phyloP scores from a whole-genome alignment of 2,329 filamentous ascomycete genomes.

The Teratosphaeria viscida region DNA sequence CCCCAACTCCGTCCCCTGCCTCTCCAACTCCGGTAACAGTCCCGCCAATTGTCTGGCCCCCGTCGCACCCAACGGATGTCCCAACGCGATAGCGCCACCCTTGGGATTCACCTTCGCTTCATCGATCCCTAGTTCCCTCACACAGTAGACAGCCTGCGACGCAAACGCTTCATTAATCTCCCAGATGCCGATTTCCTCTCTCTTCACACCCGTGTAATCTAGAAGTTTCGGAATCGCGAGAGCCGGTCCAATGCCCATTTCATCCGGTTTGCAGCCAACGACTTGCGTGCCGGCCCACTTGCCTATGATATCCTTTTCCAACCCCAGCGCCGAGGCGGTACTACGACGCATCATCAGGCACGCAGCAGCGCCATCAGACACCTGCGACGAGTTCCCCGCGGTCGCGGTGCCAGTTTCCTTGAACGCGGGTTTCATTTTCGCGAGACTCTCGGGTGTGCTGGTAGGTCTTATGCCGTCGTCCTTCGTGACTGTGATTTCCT shows the following conservation, averaged over 20 bases:
- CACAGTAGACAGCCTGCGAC: slow-evolving; percentile 56
- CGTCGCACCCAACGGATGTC: slow-evolving; percentile 83
- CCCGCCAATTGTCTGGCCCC: slow-evolving; percentile 72
- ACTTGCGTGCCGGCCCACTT: slow-evolving; percentile 71
- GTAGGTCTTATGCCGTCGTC: slow-evolving; percentile 75
- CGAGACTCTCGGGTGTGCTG: slow-evolving; percentile 59
- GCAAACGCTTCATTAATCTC: slow-evolving; percentile 83
- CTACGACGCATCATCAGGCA: slow-evolving; percentile 75
- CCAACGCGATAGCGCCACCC: slow-evolving; percentile 87
- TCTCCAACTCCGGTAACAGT: slow-evolving; percentile 57
- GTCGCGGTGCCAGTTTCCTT: slow-evolving; percentile 63
- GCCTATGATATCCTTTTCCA: slow-evolving; percentile 60
- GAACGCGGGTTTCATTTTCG: slow-evolving; percentile 78
- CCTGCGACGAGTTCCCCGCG: slow-evolving; percentile 76
- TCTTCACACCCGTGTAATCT: slow-evolving; percentile 53
- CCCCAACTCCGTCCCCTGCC: slow-evolving; percentile 61
- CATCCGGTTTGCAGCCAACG: slow-evolving; percentile 71
- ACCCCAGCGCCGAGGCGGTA: slow-evolving; percentile 63
- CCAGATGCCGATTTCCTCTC: slow-evolving; percentile 69
- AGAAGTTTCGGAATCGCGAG: slow-evolving; percentile 76
- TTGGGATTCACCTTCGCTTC: slow-evolving; percentile 74
- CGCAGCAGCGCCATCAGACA: slow-evolving; percentile 80
- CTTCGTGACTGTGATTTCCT: slow-evolving; percentile 55
- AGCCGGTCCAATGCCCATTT: slow-evolving; percentile 89
- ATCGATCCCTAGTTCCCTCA: slow-evolving; percentile 59